These are phyloP conservation scores for Gastrolobium bilobum DNA, from an alignment of 306 rosid species.

Conservation along the genomic window DNA sequence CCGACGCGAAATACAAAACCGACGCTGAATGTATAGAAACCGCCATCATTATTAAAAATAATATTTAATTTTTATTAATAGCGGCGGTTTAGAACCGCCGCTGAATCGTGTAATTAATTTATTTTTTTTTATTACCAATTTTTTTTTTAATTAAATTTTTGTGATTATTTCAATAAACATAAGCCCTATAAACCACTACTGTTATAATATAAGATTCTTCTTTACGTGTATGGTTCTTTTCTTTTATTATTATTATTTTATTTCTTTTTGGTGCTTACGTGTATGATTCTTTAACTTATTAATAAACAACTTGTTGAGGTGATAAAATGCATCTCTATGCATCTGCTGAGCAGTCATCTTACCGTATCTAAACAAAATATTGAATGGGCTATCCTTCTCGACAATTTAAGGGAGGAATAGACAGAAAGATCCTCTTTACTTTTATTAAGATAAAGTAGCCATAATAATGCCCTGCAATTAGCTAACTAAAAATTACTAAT, in stretches of 20 bases:
- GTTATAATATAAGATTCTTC: neutral
- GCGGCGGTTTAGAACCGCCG: too few species aligned
- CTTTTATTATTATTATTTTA: neutral
- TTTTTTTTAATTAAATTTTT: too few species aligned
- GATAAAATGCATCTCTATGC: conserved; percentile 31
- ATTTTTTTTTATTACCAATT: too few species aligned
- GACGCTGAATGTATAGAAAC: too few species aligned
- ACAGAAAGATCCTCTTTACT: neutral
- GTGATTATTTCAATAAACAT: conserved; percentile 15
- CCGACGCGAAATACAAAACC: too few species aligned
- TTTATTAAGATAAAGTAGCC: conserved; percentile 18
- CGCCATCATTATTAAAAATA: too few species aligned
- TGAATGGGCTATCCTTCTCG: neutral
- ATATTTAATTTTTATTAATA: too few species aligned
- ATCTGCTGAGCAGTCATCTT: conserved; percentile 14
- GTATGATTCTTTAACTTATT: conserved; percentile 22
- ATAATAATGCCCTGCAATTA: conserved; percentile 3
- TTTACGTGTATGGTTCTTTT: neutral
- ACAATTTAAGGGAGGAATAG: neutral
- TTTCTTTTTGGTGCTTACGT: neutral
- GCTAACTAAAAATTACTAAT: neutral
- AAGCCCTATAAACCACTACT: neutral
- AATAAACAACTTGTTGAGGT: conserved; percentile 5
- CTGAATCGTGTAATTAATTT: too few species aligned
- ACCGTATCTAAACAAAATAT: neutral